Percentiles rank a stretch among this genome's conserved stretches.
phyloP scores from a whole-genome alignment of 2,329 filamentous ascomycete species.

The Fusarium poae region DNA sequence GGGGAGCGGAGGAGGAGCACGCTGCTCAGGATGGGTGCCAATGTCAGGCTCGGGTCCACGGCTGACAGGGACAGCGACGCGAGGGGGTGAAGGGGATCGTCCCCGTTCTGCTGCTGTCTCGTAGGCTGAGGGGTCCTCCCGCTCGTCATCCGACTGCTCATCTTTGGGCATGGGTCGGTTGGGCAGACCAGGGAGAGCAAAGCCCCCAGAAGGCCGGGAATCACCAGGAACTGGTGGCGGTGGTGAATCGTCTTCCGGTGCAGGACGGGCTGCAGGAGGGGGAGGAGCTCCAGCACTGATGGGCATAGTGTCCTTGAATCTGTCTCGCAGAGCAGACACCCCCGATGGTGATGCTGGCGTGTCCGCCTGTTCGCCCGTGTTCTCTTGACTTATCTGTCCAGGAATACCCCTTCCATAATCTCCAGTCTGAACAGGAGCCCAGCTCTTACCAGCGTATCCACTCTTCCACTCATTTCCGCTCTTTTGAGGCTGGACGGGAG shows the following conservation, averaged over 20 bases:
- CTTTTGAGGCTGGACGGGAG: constrained; percentile 74
- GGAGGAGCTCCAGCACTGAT: constrained; percentile 66
- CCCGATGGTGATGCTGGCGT: constrained; percentile 69
- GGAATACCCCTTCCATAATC: constrained; percentile 72
- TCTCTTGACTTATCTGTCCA: constrained; percentile 66
- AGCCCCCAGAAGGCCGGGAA: constrained; percentile 76
- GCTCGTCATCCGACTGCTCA: constrained; percentile 62
- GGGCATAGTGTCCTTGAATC: constrained; percentile 82
- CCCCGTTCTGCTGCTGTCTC: constrained; percentile 61
- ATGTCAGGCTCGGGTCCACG: constrained; percentile 69
- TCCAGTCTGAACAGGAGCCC: constrained; percentile 82
- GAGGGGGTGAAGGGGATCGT: constrained; percentile 75
- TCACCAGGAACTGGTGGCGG: constrained; percentile 64
- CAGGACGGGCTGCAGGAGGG: constrained; percentile 55
- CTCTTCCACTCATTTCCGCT: constrained; percentile 90
- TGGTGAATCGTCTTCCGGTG: constrained; percentile 63
- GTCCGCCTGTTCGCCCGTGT: constrained; percentile 71
- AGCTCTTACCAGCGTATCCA: constrained; percentile 89
- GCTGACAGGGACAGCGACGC: constrained; percentile 86
- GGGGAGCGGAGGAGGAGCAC: constrained; percentile 71
- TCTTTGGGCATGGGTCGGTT: constrained; percentile 67
- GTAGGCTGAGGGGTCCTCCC: constrained; percentile 61
- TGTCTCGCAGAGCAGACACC: constrained; percentile 81
- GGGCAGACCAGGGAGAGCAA: constrained; percentile 83
- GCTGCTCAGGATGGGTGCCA: constrained; percentile 64